phyloP scores from a whole-genome alignment of 129 eudicot species.

The Artemisia tridentata region DNA sequence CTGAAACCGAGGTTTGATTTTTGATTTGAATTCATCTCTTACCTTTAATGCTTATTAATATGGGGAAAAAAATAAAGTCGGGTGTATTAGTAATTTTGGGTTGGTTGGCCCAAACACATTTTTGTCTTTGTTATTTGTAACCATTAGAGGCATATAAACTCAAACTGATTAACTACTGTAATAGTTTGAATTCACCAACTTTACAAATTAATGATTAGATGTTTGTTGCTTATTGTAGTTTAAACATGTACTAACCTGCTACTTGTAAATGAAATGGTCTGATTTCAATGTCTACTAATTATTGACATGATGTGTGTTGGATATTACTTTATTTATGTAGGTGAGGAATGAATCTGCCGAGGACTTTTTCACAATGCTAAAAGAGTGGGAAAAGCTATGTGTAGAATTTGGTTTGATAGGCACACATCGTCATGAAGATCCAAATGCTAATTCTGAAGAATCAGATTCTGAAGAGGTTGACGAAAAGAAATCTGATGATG shows the following conservation, averaged over 20 bases:
- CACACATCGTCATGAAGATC: conserved; percentile 19
- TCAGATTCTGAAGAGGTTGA: conserved; percentile 29
- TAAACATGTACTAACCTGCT: neutral
- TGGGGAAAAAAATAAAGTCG: neutral
- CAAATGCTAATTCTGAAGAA: conserved; percentile 25
- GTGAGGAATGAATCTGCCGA: conserved; percentile 60
- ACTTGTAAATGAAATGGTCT: neutral
- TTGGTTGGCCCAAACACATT: neutral
- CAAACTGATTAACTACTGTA: too few species aligned
- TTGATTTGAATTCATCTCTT: neutral
- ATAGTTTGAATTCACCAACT: too few species aligned
- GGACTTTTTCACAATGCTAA: conserved; percentile 36
- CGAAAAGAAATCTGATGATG: conserved; percentile 13
- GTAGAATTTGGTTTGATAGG: conserved; percentile 33
- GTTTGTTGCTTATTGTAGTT: too few species aligned
- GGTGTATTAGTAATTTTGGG: neutral
- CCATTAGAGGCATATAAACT: too few species aligned
- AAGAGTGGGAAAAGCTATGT: conserved; percentile 53
- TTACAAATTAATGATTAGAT: too few species aligned
- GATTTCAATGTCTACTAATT: neutral
- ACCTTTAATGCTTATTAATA: neutral
- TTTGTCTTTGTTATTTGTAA: neutral
- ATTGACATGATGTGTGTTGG: neutral
- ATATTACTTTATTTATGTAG: conserved; percentile 7
- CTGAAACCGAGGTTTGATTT: conserved; percentile 57